Percentiles rank a stretch among this genome's conserved stretches.
These are phyloP conservation scores for Penicillium canariense DNA, from an alignment of 495 filamentous ascomycete species.

Conservation along the genomic window DNA sequence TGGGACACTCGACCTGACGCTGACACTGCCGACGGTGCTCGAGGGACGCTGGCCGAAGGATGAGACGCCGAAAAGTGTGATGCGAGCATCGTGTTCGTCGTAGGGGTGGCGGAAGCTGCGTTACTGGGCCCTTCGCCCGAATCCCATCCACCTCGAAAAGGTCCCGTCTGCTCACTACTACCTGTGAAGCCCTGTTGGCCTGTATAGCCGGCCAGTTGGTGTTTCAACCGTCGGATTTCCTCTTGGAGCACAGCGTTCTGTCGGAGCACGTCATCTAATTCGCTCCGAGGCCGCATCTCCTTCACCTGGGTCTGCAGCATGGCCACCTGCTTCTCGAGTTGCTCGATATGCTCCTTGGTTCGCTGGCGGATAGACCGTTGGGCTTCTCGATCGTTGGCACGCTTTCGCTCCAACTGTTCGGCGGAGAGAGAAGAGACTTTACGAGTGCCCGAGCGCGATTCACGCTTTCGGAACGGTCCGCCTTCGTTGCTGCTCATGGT, in stretches of 20 bases:
- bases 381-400: constrained; percentile 62
- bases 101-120: constrained; percentile 1
- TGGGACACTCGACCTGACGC: constrained; percentile 17
- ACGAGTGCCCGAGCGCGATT: constrained; percentile 57
- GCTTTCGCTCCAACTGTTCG: constrained; percentile 61
- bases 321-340: constrained; percentile 50
- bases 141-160: constrained; percentile 13
- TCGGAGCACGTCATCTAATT: constrained; percentile 50
- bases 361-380: constrained; percentile 61
- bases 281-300: constrained; percentile 46
- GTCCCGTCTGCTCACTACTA: constrained; percentile 11
- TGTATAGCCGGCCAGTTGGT: constrained; percentile 34
- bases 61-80: constrained; percentile 18
- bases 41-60: constrained; percentile 4
- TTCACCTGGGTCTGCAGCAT: constrained; percentile 47
- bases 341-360: constrained; percentile 59
- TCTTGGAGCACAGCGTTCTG: constrained; percentile 54
- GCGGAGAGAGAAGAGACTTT: constrained; percentile 57
- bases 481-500: constrained; percentile 18
- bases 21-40: constrained; percentile 13
- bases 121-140: constrained; percentile 6
- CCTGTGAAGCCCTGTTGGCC: constrained; percentile 7
- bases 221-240: constrained; percentile 47
- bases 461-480: constrained; percentile 31
- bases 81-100: constrained; percentile 9